Percentiles rank a stretch among this genome's conserved stretches.
Evolutionary conservation across 2,329 filamentous ascomycete species (phyloP).

Genomic region (Aspergillus pseudonomiae): DNA sequence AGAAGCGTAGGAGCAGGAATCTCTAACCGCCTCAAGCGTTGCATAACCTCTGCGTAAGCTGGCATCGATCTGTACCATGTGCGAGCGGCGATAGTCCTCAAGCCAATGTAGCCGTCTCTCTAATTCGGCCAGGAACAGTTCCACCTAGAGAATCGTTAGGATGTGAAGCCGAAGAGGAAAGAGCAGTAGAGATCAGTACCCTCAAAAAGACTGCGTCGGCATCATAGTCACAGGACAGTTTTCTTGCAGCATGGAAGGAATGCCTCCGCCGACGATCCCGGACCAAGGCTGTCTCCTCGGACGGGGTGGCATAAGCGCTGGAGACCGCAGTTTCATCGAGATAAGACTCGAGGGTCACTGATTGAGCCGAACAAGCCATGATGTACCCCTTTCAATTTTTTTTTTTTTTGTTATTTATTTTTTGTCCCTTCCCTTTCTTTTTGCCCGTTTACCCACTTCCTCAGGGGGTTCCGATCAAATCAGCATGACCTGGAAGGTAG

Average conservation of each 20-base stretch:
- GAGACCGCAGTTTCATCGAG: slow-evolving; percentile 27
- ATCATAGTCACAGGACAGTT: slow-evolving; percentile 48
- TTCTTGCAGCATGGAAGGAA: slow-evolving; percentile 48
- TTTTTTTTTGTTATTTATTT: no score
- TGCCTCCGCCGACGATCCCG: slow-evolving; percentile 47
- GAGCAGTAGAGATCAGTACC: slow-evolving; percentile 26
- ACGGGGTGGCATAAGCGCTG: slow-evolving; percentile 32
- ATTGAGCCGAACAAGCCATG: slow-evolving; percentile 45
- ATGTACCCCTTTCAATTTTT: background rate
- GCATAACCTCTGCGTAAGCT: slow-evolving; percentile 83
- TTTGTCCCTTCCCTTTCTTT: background rate
- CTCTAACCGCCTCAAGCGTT: slow-evolving; percentile 82
- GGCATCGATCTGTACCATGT: slow-evolving; percentile 77
- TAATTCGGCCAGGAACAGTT: slow-evolving; percentile 70
- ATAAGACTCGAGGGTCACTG: slow-evolving; percentile 44
- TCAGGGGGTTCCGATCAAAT: slow-evolving; percentile 11
- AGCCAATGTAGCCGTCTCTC: slow-evolving; percentile 85
- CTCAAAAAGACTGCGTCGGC: slow-evolving; percentile 50
- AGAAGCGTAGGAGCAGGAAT: slow-evolving; percentile 85
- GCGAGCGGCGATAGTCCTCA: slow-evolving; percentile 83
- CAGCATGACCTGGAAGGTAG: slow-evolving; percentile 17
- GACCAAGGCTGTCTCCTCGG: slow-evolving; percentile 38
- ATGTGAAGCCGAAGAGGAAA: background rate
- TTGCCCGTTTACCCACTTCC: background rate
- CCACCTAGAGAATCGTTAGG: slow-evolving; percentile 37